These are phyloP conservation scores for Trichopus zeylanicus DNA, from an alignment of 116 monocot species.

Conservation along the genomic window DNA sequence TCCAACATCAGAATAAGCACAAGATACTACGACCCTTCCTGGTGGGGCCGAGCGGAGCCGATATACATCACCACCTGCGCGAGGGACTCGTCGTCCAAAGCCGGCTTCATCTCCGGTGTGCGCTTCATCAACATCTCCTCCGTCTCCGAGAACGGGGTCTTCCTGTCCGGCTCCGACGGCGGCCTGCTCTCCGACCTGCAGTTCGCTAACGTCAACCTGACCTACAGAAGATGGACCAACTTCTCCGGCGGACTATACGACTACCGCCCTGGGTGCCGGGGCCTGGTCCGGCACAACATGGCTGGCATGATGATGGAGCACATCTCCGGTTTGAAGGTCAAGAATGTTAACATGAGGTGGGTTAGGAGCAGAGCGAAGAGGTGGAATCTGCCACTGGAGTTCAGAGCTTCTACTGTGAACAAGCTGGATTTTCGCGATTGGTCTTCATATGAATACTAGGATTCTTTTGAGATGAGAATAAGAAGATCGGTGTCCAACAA, in stretches of 20 bases:
- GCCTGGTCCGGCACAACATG: conserved; percentile 51
- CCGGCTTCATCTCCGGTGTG: conserved; percentile 58
- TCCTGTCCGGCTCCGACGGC: conserved; percentile 64
- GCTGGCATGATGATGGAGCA: conserved; percentile 89
- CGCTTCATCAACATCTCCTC: conserved; percentile 73
- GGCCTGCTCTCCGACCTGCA: conserved; percentile 52
- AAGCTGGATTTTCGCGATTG: conserved; percentile 54
- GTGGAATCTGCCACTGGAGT: conserved; percentile 67
- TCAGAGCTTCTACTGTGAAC: conserved; percentile 52
- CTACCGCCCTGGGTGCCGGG: conserved; percentile 84
- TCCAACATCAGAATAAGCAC: conserved; percentile 94
- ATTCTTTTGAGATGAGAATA: too few species aligned
- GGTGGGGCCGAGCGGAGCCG: conserved; percentile 99
- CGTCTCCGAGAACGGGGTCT: conserved; percentile 84
- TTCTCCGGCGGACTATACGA: conserved; percentile 62
- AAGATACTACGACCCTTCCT: conserved; percentile 86
- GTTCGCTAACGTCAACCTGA: conserved; percentile 63
- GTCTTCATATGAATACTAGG: too few species aligned
- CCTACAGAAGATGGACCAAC: conserved; percentile 54
- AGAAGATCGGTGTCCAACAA: too few species aligned
- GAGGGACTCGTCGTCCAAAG: conserved; percentile 41
- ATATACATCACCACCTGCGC: conserved; percentile 91
- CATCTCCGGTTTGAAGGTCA: conserved; percentile 53
- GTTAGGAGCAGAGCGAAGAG: conserved; percentile 28
- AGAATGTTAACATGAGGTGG: conserved; percentile 82